These are phyloP conservation scores for Lactarius trivialis DNA, from an alignment of 768 basidiomycete species.

Conservation along the genomic window DNA sequence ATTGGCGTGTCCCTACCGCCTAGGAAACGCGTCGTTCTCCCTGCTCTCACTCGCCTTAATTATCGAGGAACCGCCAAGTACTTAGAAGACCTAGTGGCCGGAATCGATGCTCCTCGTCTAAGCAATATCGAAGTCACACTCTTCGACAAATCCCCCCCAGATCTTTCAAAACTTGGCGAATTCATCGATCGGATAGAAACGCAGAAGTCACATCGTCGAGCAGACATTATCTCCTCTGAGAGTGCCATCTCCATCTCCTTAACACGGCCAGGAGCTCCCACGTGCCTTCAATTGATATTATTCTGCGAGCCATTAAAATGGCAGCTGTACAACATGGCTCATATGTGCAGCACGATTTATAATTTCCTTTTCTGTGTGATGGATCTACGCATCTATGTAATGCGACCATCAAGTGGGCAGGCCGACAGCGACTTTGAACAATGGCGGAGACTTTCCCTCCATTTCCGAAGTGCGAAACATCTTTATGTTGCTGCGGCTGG, in stretches of 20 bases:
- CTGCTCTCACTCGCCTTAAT: not conserved
- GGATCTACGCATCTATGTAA: not conserved
- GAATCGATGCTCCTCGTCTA: too few relatives aligned
- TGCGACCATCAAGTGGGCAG: not conserved
- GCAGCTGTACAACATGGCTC: not conserved
- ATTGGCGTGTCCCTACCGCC: not conserved
- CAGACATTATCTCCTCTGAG: not conserved
- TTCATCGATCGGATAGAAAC: too few relatives aligned
- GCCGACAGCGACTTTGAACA: not conserved
- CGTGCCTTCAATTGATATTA: not conserved
- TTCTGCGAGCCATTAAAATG: not conserved
- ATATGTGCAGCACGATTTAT: not conserved
- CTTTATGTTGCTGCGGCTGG: not conserved
- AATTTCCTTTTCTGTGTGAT: not conserved
- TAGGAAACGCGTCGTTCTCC: not conserved
- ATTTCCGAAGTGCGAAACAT: not conserved
- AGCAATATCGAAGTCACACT: too few relatives aligned
- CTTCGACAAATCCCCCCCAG: too few relatives aligned
- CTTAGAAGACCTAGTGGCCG: too few relatives aligned
- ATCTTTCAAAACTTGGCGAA: too few relatives aligned
- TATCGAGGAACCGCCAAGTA: too few relatives aligned
- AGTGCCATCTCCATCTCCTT: not conserved
- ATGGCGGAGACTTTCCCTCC: not conserved
- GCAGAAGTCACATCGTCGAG: too few relatives aligned
- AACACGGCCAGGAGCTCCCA: not conserved